These are phyloP conservation scores for Phytophthora nicotianae DNA, from an alignment of 352 stramenopile species.

Conservation along the genomic window DNA sequence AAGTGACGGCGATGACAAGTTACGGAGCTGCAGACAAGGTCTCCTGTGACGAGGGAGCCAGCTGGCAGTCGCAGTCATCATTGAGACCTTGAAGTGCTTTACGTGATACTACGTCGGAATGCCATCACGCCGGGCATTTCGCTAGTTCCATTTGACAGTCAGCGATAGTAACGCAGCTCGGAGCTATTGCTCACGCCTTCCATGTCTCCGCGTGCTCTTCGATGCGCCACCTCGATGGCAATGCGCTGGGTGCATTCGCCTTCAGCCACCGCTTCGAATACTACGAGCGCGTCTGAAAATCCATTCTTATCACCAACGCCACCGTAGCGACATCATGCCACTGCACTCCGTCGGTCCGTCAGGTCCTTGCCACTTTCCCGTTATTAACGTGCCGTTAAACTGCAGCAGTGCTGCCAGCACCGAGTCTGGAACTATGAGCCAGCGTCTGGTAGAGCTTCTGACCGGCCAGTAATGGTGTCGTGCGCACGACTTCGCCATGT, in stretches of 20 bases:
- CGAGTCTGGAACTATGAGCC: not conserved
- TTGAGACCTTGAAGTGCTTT: not conserved
- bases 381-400: not conserved
- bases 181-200: slow-evolving; percentile 12
- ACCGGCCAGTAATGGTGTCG: slow-evolving; percentile 15
- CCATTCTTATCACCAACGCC: not conserved
- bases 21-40: slow-evolving; percentile 11
- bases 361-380: not conserved
- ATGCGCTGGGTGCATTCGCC: slow-evolving; percentile 3
- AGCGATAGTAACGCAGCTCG: slow-evolving; percentile 9
- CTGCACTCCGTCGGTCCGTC: slow-evolving; percentile 8
- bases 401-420: no score
- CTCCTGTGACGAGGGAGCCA: slow-evolving; percentile 24
- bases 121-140: not conserved
- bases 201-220: slow-evolving; percentile 5
- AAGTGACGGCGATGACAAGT: slow-evolving; percentile 21
- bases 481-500: not conserved
- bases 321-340: slow-evolving; percentile 5
- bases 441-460: not conserved
- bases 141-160: slow-evolving; percentile 15
- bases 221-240: not conserved
- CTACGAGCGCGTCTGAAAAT: slow-evolving; percentile 1
- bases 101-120: not conserved
- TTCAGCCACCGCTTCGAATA: slow-evolving; percentile 12
- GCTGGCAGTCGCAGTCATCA: slow-evolving; percentile 18